Percentiles rank a stretch among this genome's conserved stretches.
phyloP scores from a whole-genome alignment of 352 stramenopile species.

The Globisporangium yorkense region DNA sequence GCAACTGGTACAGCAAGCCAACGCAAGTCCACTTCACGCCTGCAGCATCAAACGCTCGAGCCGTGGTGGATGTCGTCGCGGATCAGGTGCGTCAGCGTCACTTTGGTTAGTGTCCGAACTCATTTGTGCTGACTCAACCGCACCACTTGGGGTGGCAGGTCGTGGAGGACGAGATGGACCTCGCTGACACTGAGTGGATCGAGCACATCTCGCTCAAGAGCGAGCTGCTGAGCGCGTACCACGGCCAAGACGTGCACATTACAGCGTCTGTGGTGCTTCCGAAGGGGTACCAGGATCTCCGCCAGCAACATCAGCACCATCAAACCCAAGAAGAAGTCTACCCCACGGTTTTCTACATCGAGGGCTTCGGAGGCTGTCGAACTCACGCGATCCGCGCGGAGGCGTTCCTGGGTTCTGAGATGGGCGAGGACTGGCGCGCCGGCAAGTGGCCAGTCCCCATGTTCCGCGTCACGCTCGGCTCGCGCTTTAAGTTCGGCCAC shows the following conservation, averaged over 20 bases:
- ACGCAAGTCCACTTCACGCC: slow-evolving; percentile 30
- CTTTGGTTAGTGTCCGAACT: background rate
- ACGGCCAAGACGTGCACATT: slow-evolving; percentile 62
- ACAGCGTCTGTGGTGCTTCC: slow-evolving; percentile 59
- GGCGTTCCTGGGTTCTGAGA: slow-evolving; percentile 55
- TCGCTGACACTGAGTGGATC: slow-evolving; percentile 46
- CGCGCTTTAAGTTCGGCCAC: slow-evolving; percentile 69
- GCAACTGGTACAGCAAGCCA: slow-evolving; percentile 60
- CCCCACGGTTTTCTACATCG: slow-evolving; percentile 72
- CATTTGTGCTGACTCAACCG: background rate
- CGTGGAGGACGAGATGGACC: slow-evolving; percentile 36
- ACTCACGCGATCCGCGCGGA: slow-evolving; percentile 54
- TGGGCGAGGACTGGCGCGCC: slow-evolving; percentile 50
- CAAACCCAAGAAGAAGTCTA: slow-evolving; percentile 13
- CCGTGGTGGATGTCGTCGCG: slow-evolving; percentile 42
- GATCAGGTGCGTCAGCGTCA: slow-evolving; percentile 26
- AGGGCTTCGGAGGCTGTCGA: slow-evolving; percentile 69
- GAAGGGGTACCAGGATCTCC: slow-evolving; percentile 34
- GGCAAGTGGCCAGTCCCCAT: slow-evolving; percentile 54
- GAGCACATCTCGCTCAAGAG: slow-evolving; percentile 69
- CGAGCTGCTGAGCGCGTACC: slow-evolving; percentile 57
- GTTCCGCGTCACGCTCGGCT: slow-evolving; percentile 67
- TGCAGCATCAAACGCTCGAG: slow-evolving; percentile 3
- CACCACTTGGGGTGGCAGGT: slow-evolving; percentile 6
- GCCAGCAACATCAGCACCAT: slow-evolving; percentile 1